Percentiles rank a stretch among this genome's conserved stretches.
Evolutionary conservation across 495 filamentous ascomycete species (phyloP).

Genomic region (Staphylotrichum tortipilum): DNA sequence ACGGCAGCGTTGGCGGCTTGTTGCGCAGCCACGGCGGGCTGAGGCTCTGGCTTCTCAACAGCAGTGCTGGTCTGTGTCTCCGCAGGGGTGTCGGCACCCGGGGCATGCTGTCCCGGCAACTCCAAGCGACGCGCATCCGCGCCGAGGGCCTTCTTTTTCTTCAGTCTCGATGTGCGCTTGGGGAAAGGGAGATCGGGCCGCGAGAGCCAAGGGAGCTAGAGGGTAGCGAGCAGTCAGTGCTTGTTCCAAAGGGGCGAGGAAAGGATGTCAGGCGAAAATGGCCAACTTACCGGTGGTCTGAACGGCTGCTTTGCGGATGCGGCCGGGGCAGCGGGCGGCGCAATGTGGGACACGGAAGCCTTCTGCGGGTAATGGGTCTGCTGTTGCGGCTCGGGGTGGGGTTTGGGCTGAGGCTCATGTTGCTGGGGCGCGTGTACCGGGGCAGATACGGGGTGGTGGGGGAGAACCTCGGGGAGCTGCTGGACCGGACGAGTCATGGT

Average conservation of each 20-base stretch:
- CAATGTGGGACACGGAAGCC: background rate
- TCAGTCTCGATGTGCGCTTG: conserved; percentile 29
- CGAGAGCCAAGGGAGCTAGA: conserved; percentile 77
- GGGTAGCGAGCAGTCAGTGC: conserved; percentile 11
- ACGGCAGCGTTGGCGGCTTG: conserved; percentile 25
- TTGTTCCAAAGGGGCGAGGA: no score
- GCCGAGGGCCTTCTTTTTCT: conserved; percentile 26
- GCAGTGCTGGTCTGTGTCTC: background rate
- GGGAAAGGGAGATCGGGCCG: conserved; percentile 60
- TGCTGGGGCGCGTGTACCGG: background rate
- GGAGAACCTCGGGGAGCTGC: background rate
- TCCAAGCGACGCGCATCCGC: conserved; percentile 26
- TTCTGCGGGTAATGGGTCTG: background rate
- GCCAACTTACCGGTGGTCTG: conserved; percentile 57
- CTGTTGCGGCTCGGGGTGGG: conserved; percentile 6
- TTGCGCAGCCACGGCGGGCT: conserved; percentile 8
- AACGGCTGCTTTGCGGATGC: conserved; percentile 36
- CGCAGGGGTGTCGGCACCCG: conserved; percentile 1
- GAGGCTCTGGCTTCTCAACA: conserved; percentile 17
- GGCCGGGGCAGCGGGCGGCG: conserved; percentile 3
- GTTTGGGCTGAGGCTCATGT: background rate
- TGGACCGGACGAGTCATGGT: conserved; percentile 33
- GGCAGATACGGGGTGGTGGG: background rate
- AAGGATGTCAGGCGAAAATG: no score
- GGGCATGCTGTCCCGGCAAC: conserved; percentile 24